phyloP scores from a whole-genome alignment of 2,329 filamentous ascomycete species.

The Ophiocordyceps camponoti-rufipedis region DNA sequence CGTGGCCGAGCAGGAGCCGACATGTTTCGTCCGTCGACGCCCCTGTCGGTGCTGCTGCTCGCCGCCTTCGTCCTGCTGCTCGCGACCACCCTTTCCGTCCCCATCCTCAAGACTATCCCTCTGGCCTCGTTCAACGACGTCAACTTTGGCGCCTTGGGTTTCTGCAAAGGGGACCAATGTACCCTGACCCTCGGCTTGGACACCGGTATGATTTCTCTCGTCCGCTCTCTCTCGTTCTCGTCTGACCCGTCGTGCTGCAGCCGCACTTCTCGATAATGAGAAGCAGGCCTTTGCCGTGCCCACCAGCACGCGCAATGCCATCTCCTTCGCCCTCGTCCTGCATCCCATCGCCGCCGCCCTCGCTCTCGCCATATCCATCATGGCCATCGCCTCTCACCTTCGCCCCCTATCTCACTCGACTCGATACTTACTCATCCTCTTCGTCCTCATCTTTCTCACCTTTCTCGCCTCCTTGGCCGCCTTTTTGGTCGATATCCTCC shows the following conservation, averaged over 20 bases:
- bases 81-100: conserved; percentile 77
- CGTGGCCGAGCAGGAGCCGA: conserved; percentile 1
- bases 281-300: conserved; percentile 37
- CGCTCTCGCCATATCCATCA: conserved; percentile 65
- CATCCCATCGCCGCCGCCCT: conserved; percentile 82
- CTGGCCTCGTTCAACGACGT: conserved; percentile 60
- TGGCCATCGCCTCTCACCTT: conserved; percentile 69
- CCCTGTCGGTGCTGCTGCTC: conserved; percentile 70
- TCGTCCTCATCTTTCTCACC: conserved; percentile 74
- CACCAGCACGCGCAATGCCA: conserved; percentile 31
- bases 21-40: conserved; percentile 84
- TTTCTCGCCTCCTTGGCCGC: conserved; percentile 69
- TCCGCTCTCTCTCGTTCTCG: neutral
- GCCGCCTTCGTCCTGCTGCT: conserved; percentile 72
- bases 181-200: conserved; percentile 75
- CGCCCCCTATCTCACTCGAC: conserved; percentile 80
- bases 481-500: conserved; percentile 81
- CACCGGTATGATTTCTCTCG: conserved; percentile 39
- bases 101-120: conserved; percentile 71
- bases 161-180: conserved; percentile 50
- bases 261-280: conserved; percentile 9
- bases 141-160: conserved; percentile 86
- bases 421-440: conserved; percentile 65
- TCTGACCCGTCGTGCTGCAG: conserved; percentile 3
- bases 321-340: conserved; percentile 82